A percentile compares a stretch with the other conserved stretches of the same genome.
These are phyloP conservation scores for Bipolaris victoriae DNA, from an alignment of 2,329 filamentous ascomycete species.

Conservation along the genomic window DNA sequence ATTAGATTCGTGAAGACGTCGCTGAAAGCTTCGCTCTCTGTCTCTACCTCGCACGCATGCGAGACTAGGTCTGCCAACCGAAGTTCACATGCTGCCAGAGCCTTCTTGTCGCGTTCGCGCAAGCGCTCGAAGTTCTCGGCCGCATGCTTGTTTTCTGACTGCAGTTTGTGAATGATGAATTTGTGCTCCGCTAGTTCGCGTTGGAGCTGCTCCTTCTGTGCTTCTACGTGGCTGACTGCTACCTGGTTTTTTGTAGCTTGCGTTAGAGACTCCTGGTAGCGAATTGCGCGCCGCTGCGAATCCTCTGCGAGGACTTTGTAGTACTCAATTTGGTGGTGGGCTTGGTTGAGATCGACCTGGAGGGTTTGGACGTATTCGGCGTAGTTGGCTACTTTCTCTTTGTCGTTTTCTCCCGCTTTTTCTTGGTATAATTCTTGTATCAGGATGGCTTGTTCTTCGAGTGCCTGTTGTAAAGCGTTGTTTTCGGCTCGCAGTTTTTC, in stretches of 20 bases:
- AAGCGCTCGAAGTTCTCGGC: conserved; percentile 10
- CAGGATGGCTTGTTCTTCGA: conserved; percentile 4
- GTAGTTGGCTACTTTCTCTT: conserved; percentile 22
- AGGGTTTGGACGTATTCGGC: conserved; percentile 22
- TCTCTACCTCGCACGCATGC: conserved; percentile 10
- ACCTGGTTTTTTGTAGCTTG: conserved; percentile 8
- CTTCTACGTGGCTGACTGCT: background rate
- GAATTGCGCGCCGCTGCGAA: conserved; percentile 16
- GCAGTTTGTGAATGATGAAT: conserved; percentile 14
- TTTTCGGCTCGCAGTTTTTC: conserved; percentile 15
- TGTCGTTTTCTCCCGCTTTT: conserved; percentile 15
- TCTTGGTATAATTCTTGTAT: background rate
- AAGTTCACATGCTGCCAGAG: conserved; percentile 5
- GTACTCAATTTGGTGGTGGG: conserved; percentile 15
- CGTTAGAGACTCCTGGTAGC: conserved; percentile 19
- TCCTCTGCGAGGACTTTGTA: conserved; percentile 19
- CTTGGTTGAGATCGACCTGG: conserved; percentile 27
- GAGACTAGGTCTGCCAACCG: conserved; percentile 1
- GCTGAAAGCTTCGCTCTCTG: conserved; percentile 16
- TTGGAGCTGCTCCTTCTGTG: conserved; percentile 20
- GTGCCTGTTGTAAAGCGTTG: conserved; percentile 6
- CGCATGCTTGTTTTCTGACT: conserved; percentile 18
- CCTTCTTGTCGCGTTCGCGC: conserved; percentile 7
- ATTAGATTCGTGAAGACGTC: conserved; percentile 15
- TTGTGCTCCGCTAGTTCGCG: conserved; percentile 13